A percentile compares a stretch with the other conserved stretches of the same genome.
Conservation (phyloP, 495 filamentous ascomycete genomes). For the Parathielavia appendiculata region DNA sequence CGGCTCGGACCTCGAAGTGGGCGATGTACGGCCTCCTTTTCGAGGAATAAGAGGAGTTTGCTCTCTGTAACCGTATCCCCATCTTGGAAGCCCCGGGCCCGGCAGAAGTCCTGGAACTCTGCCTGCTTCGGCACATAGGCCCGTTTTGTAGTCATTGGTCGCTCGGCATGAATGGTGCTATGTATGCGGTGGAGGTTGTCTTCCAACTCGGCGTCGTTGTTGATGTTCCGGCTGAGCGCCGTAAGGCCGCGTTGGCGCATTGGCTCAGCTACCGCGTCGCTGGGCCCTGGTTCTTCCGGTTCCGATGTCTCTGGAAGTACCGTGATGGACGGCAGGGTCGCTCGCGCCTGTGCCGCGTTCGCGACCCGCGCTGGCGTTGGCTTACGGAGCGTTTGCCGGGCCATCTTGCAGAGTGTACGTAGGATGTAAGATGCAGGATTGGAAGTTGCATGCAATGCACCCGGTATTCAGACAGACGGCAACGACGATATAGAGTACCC, state of each 20-base stretch:
- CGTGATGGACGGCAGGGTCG: conserved; percentile 4
- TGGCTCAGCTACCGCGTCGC: neutral
- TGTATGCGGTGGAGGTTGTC: conserved; percentile 5
- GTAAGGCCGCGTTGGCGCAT: neutral
- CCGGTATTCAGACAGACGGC: neutral
- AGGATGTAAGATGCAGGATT: neutral
- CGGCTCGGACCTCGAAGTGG: neutral
- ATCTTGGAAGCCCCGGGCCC: neutral
- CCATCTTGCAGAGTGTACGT: neutral
- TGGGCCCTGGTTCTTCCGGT: neutral
- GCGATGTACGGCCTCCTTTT: neutral
- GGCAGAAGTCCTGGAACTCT: neutral
- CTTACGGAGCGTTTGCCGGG: neutral
- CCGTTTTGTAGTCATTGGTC: conserved; percentile 3
- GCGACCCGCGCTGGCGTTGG: neutral
- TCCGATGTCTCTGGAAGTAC: neutral
- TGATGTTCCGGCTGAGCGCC: neutral
- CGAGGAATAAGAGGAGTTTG: neutral
- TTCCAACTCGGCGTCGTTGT: conserved; percentile 3
- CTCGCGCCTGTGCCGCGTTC: neutral
- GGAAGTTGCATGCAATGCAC: neutral
- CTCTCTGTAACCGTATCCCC: neutral
- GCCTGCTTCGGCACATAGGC: neutral
- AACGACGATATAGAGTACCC: neutral
- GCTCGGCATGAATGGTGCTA: conserved; percentile 4